Conservation (phyloP, 2,329 filamentous ascomycete genomes). For the Fusarium foetens region DNA sequence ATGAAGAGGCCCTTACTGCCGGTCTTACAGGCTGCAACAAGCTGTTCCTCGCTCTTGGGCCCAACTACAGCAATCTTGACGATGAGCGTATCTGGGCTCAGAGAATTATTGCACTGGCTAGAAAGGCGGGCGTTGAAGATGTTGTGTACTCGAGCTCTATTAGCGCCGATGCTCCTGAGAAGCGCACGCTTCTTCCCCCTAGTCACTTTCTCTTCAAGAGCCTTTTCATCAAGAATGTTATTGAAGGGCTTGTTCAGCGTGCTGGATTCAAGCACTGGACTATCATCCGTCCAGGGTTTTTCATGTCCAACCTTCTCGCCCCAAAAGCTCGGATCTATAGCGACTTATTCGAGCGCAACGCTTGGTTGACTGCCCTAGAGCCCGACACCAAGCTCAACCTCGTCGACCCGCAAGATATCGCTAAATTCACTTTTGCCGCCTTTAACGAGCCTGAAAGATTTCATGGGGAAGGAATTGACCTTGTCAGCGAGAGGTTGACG, state of each 20-base stretch:
- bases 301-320: background rate
- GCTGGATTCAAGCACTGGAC: background rate
- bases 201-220: background rate
- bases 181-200: background rate
- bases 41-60: background rate
- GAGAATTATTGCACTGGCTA: background rate
- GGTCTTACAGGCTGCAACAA: background rate
- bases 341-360: background rate
- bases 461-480: background rate
- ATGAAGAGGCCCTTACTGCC: background rate
- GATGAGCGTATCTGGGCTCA: constrained; percentile 7
- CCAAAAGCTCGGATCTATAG: background rate
- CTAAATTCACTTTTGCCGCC: rapidly evolving
- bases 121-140: background rate
- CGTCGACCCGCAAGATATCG: background rate
- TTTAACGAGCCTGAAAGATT: rapidly evolving
- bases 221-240: background rate
- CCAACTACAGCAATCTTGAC: background rate
- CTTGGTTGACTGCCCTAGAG: background rate
- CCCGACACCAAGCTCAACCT: background rate
- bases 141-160: constrained; percentile 2
- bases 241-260: background rate
- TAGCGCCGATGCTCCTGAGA: background rate
- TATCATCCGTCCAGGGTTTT: background rate
- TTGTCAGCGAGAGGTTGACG: background rate